Evolutionary conservation across 306 rosid species (phyloP), one percentile per base, ranked within the genome.

Genomic region (Purshia tridentata): DNA sequence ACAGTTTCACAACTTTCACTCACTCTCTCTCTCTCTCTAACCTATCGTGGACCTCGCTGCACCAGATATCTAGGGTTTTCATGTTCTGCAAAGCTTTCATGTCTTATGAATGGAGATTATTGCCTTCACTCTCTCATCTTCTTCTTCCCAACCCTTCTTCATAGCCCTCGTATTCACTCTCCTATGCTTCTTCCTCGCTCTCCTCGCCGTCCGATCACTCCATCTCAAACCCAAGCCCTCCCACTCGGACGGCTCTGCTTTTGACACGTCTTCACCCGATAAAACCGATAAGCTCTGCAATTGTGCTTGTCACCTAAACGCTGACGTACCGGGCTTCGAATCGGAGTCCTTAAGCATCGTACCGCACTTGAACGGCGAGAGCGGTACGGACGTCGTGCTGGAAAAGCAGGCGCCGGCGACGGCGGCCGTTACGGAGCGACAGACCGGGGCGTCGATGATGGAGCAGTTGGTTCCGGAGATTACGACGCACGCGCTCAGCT

Each of bases 401-500:
- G 93, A 87, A 68, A 76, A 77, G 40, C 48, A 22, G 46, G 74
- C 86, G 44, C 66, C 64, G 23, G 79, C 73, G 41, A 76, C 86
- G 44, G 69, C 64, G 23, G 79, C 73, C 7, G 74, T 86, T 55
- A 35, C 85, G 4, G 99, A 86, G 76, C 83, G 88, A 16, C 89
- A 81, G 11, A 74, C 84, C 6, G 96, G 93, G 22, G 96, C 91
- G 20, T 95, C 99, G 39, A 95, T 95, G 99, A 95, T 95, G 99
- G 99, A 95, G 85, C 95, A 95, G 73, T 79, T 95, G 82, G 99
- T 95, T 81, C 98, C 99, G 67, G 99, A 95, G 88, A 95, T 95
- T 78, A 95, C 91, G 0, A 92, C 99, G 3, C 98, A 95, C 70
- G 98, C 99, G 39, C 90, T 95, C 18, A 95, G 99, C 83, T 95